Evolutionary conservation across 192 early-diverging fungal genomes (phyloP).

Genomic region (Backusella mclennaniae): DNA sequence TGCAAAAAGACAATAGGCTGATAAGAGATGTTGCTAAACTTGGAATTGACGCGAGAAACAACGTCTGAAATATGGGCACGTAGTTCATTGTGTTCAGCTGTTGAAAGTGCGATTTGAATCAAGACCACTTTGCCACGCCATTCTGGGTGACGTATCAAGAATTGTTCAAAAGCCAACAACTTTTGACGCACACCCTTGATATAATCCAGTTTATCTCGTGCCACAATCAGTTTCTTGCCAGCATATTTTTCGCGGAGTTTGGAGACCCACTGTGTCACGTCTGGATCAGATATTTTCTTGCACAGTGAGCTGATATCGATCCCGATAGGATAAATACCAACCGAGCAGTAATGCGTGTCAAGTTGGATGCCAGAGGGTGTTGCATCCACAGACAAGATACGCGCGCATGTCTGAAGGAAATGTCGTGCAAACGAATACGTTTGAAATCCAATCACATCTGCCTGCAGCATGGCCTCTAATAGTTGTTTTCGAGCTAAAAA

Average conservation of each 20-base stretch:
- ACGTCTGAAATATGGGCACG: slow-evolving; percentile 87
- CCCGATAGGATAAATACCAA: slow-evolving; percentile 93
- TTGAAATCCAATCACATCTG: slow-evolving; percentile 91
- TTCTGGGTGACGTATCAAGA: slow-evolving; percentile 83
- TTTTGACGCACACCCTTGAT: slow-evolving; percentile 97
- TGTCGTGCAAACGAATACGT: slow-evolving; percentile 93
- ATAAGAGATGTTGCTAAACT: slow-evolving; percentile 88
- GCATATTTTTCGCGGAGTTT: slow-evolving; percentile 83
- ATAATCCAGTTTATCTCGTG: slow-evolving; percentile 94
- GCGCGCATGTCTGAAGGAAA: slow-evolving; percentile 86
- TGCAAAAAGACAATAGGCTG: slow-evolving; percentile 88
- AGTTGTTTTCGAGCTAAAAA: slow-evolving; percentile 70
- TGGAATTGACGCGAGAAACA: slow-evolving; percentile 89
- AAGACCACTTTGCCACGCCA: slow-evolving; percentile 90
- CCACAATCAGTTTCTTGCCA: slow-evolving; percentile 92
- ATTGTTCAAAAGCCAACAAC: slow-evolving; percentile 88
- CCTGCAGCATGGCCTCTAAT: slow-evolving; percentile 86
- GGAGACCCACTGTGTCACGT: slow-evolving; percentile 75
- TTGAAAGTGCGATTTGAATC: slow-evolving; percentile 93
- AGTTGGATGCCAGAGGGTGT: slow-evolving; percentile 84
- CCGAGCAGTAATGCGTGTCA: slow-evolving; percentile 74
- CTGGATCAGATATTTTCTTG: slow-evolving; percentile 64
- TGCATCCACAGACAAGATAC: slow-evolving; percentile 84
- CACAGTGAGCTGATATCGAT: slow-evolving; percentile 80
- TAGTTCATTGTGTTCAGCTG: slow-evolving; percentile 87